Evolutionary conservation across 352 stramenopile genomes (phyloP), one percentile per base, ranked within the genome.

Genomic region (Phytophthora cactorum): DNA sequence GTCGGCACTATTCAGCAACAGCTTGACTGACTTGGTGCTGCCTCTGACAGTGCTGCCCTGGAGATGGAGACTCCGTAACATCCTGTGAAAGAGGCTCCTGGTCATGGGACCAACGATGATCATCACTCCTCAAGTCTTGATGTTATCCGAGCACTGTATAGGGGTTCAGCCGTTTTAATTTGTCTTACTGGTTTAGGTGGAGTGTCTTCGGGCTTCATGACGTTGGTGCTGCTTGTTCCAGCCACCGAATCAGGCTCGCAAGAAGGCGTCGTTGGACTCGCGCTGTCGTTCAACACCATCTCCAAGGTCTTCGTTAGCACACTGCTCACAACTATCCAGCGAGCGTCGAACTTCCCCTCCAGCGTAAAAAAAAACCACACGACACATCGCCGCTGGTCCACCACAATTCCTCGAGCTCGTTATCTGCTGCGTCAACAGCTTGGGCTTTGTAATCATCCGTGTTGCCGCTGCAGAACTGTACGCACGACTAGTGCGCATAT

Each of bases 401-500:
- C 83, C 34, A 39, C 70, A 8, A 61, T 22, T 78, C 9, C 65
- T 80, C 32, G 57, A 70, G 17, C 2, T 72, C n/a, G 46, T 82
- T 51, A 69, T 69, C 38, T 84, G 74, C 46, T 67, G 32, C 11
- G 64, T 84, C n/a, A 85, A 87, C 29, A 64, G 63, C 4, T 54
- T 86, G 28, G 74, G 62, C 2, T 72, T 75, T 22, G 17, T 68
- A 9, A 59, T 70, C 14, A 63, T 89, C 15, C 3, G 64, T 88
- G 22, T 51, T 90, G 29, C 82, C 82, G 11, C 52, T 68, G 5
- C 82, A 90, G 52, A 90, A 89, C 60, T 90, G 25, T 79, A 89
- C 46, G 78, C 78, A 25, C 82, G 89, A 59, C 77, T 89, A 45
- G 46, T 87, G n/a, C 79, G 82, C 54, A 89, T 88, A 67, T 90